Conservation (phyloP, 192 early-diverging fungal species). For the Phlyctochytrium bullatum region DNA sequence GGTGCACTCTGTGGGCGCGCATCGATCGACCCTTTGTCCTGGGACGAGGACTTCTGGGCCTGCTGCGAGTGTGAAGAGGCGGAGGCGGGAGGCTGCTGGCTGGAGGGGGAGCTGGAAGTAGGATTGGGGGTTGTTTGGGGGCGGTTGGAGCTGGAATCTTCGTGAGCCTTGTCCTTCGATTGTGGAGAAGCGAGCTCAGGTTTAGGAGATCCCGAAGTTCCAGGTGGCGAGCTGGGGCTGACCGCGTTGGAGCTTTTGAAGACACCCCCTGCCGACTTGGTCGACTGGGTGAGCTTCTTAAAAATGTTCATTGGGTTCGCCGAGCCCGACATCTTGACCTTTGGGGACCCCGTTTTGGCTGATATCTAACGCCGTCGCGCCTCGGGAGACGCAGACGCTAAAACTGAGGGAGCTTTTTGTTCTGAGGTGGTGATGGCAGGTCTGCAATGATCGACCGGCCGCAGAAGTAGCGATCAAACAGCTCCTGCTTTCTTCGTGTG, state of each 20-base stretch:
- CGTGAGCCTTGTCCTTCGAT: not conserved
- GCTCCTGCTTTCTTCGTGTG: too few species aligned
- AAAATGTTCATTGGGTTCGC: slow-evolving; percentile 14
- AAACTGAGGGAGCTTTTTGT: too few species aligned
- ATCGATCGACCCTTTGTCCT: too few species aligned
- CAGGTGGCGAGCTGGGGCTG: slow-evolving; percentile 5
- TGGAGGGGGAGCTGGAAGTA: too few species aligned
- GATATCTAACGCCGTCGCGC: too few species aligned
- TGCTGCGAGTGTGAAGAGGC: not conserved
- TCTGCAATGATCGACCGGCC: too few species aligned
- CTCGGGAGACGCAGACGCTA: too few species aligned
- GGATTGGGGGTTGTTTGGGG: not conserved
- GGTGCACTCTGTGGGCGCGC: not conserved
- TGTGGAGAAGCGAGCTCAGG: not conserved
- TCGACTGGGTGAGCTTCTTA: slow-evolving; percentile 24
- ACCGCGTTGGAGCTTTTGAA: slow-evolving; percentile 26
- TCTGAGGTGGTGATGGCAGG: too few species aligned
- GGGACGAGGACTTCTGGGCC: not conserved
- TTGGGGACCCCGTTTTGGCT: not conserved
- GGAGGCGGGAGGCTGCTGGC: slow-evolving; percentile 1
- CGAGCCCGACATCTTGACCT: slow-evolving; percentile 18
- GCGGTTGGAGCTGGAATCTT: not conserved
- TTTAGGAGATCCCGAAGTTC: not conserved
- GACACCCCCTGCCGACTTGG: slow-evolving; percentile 18
- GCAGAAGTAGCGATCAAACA: too few species aligned